A percentile compares a stretch with the other conserved stretches of the same genome.
Evolutionary conservation across 148 eudicot genomes (phyloP).

Genomic region (Rhododendron griersonianum): DNA sequence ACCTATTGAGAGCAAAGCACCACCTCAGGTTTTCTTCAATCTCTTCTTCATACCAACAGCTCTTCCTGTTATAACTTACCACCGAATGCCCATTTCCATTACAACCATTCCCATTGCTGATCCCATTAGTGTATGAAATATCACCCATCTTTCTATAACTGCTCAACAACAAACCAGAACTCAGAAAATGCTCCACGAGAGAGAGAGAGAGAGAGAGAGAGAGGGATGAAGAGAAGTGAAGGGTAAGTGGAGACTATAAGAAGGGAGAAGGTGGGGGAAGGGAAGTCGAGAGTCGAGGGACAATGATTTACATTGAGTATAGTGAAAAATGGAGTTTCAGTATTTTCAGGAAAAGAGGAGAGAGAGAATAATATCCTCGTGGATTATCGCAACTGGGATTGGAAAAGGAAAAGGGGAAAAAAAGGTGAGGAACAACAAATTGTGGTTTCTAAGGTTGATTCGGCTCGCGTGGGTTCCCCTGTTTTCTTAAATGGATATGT

Average conservation of each 20-base stretch:
- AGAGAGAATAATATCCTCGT: slow-evolving; percentile 33
- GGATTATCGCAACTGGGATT: slow-evolving; percentile 31
- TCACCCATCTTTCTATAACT: slow-evolving; percentile 42
- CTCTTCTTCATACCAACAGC: slow-evolving; percentile 97
- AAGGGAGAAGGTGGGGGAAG: slow-evolving; percentile 15
- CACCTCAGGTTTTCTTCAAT: slow-evolving; percentile 85
- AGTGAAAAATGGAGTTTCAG: neutral
- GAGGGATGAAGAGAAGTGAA: slow-evolving; percentile 26
- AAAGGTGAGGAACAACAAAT: slow-evolving; percentile 10
- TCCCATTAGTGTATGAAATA: slow-evolving; percentile 37
- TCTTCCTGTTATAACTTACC: slow-evolving; percentile 47
- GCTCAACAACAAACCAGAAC: neutral
- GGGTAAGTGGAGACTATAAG: slow-evolving; percentile 11
- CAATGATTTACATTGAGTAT: slow-evolving; percentile 22
- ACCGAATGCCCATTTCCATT: slow-evolving; percentile 33
- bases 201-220: neutral
- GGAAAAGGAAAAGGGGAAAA: neutral
- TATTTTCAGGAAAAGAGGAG: neutral
- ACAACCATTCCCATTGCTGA: slow-evolving; percentile 39
- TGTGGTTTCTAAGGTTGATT: slow-evolving; percentile 61
- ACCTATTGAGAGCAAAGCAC: slow-evolving; percentile 93
- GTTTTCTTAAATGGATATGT: neutral
- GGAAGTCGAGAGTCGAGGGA: slow-evolving; percentile 16
- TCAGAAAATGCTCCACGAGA: neutral
- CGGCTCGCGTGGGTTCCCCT: slow-evolving; percentile 42